phyloP scores from a whole-genome alignment of 441 rosid species.

The Geranium incanum region DNA sequence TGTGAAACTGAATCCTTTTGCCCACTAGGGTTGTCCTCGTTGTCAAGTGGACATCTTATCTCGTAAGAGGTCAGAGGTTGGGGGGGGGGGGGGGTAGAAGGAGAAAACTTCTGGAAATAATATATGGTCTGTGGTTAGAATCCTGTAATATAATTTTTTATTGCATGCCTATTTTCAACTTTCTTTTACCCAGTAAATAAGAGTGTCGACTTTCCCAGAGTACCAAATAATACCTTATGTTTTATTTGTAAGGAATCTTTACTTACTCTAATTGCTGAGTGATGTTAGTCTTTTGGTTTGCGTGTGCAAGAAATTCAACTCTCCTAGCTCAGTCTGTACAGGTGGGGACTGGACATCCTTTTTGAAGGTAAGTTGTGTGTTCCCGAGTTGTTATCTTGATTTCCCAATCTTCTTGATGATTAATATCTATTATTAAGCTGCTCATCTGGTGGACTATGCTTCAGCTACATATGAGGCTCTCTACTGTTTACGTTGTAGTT shows the following conservation, averaged over 20 bases:
- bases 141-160: background rate
- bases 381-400: constrained; percentile 16
- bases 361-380: constrained; percentile 53
- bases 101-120: no score
- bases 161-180: background rate
- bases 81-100: no score
- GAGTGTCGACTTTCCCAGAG: background rate
- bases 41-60: no score
- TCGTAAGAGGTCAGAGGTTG: no score
- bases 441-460: constrained; percentile 10
- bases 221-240: background rate
- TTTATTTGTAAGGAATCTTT: constrained; percentile 9
- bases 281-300: constrained; percentile 15
- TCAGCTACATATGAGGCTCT: background rate
- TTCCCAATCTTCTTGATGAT: constrained; percentile 8
- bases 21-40: no score
- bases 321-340: constrained; percentile 70
- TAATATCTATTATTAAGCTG: constrained; percentile 2
- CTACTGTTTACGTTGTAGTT: constrained; percentile 2
- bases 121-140: background rate
- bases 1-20: no score
- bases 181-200: background rate
- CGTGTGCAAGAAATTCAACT: constrained; percentile 71
- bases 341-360: constrained; percentile 79
- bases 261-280: constrained; percentile 5